Conservation (phyloP, 306 rosid genomes). For the Luffa acutangula region DNA sequence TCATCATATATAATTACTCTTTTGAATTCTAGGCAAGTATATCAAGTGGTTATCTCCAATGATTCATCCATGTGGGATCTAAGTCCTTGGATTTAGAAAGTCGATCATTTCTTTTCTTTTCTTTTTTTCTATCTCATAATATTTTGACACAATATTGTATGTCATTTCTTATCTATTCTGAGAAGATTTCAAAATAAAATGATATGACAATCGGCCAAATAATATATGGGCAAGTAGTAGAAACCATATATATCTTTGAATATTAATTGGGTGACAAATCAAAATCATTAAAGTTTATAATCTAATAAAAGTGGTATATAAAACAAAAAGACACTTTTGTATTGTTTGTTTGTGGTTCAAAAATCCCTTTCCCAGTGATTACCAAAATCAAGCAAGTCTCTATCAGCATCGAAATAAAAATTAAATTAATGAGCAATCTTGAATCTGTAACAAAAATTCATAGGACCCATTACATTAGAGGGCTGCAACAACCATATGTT, state of each 20-base stretch:
- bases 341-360: background rate
- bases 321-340: background rate
- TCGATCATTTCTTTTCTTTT: too few species aligned
- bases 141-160: too few species aligned
- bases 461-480: background rate
- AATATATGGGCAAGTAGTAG: background rate
- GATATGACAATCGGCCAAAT: background rate
- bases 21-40: too few species aligned
- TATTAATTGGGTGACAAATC: background rate
- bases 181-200: too few species aligned
- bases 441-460: background rate
- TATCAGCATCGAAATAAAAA: background rate
- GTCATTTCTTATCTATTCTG: too few species aligned
- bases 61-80: too few species aligned
- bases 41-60: too few species aligned
- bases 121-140: too few species aligned
- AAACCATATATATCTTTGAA: background rate
- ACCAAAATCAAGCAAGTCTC: background rate
- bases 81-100: too few species aligned
- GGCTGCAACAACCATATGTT: background rate
- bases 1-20: too few species aligned
- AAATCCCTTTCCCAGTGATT: background rate
- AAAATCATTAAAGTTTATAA: background rate
- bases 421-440: background rate
- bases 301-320: background rate